Evolutionary conservation across 202 grass and related monocot genomes (phyloP), one percentile per base, ranked within the genome.

Genomic region (Schoenoplectus triqueter): DNA sequence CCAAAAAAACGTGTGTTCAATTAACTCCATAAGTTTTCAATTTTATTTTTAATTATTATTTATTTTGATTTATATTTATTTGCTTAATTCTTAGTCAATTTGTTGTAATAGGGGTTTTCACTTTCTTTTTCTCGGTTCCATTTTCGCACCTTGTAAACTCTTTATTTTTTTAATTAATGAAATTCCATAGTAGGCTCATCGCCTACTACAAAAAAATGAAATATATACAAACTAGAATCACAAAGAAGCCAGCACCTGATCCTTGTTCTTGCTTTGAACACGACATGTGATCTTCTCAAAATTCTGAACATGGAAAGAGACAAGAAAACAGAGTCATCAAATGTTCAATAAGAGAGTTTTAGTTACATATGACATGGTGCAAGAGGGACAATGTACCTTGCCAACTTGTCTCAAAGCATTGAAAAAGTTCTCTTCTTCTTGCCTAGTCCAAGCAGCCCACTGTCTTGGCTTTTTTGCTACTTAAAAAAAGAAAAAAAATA

Each of bases 251-350:
- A 20, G 79, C 84, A 96, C 96, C 93, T 99, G 96, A 86, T 99
- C 96, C 80, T 99, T 99, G 76, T 93, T 99, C 91, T 99, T 99
- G 88, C 96, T 94, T 91, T 99, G 93, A 69, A 99, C 92, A 77
- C 96, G 96, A 51, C 88, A 91, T 2, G 96, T 99, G 64, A 99
- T 96, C 91, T 96, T 99, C 84, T 99, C 97, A 81, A 99, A 99
- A 82, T 96, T 99, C 93, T 99, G 83, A 20, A 80, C 15, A 63
- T 17, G 0, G 75, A 9, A 59, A 89, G 84, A 85, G 63, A 69
- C 47, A 40, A 51, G 82, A 17, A 74, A 73, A 86, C 20, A 1
- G 46, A 76, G 73, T 90, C 82, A 81, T 2, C 72, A 78, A 87
- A 85, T 72, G 46, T 70, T 82, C 41, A 73, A 84, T 85, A 84